Conservation (phyloP, 805 yeast genomes). For the Candida manassasensis region DNA sequence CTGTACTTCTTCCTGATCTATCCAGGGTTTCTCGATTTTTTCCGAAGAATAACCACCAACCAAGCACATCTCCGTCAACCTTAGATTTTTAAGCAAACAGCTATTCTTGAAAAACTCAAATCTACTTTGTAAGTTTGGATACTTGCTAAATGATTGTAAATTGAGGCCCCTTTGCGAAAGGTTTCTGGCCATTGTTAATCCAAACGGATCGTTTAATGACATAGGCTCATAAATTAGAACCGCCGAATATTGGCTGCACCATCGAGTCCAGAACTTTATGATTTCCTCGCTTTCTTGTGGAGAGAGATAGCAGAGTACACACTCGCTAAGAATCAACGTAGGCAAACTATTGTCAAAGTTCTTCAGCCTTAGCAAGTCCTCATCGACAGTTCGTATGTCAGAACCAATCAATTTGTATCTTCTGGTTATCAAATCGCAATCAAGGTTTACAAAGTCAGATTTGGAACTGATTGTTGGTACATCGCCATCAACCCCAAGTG, state of each 20-base stretch:
- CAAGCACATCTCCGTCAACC: conserved; percentile 44
- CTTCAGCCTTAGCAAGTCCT: conserved; percentile 8
- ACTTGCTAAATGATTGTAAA: conserved; percentile 52
- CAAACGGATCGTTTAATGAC: conserved; percentile 58
- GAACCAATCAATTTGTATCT: conserved; percentile 50
- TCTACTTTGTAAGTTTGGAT: conserved; percentile 39
- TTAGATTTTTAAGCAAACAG: conserved; percentile 25
- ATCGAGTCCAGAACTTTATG: conserved; percentile 36
- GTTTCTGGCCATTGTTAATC: conserved; percentile 62
- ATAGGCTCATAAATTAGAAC: conserved; percentile 68
- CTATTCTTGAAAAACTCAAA: conserved; percentile 16
- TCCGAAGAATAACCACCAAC: conserved; percentile 33
- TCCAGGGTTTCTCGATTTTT: conserved; percentile 34
- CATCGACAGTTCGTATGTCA: conserved; percentile 44
- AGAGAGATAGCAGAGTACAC: conserved; percentile 67
- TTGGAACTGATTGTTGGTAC: conserved; percentile 9
- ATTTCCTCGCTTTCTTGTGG: conserved; percentile 46
- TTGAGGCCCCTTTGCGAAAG: conserved; percentile 57
- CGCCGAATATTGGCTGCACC: conserved; percentile 17
- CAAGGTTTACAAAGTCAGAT: conserved; percentile 19
- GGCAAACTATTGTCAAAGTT: conserved; percentile 37
- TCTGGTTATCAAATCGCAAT: conserved; percentile 28
- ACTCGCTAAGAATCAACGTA: conserved; percentile 66
- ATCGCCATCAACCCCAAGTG: conserved; percentile 16
- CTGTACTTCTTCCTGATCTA: conserved; percentile 30